Percentiles rank a stretch among this genome's conserved stretches.
Evolutionary conservation across 2,329 filamentous ascomycete species (phyloP).

Genomic region (Fusarium sulawesiense): DNA sequence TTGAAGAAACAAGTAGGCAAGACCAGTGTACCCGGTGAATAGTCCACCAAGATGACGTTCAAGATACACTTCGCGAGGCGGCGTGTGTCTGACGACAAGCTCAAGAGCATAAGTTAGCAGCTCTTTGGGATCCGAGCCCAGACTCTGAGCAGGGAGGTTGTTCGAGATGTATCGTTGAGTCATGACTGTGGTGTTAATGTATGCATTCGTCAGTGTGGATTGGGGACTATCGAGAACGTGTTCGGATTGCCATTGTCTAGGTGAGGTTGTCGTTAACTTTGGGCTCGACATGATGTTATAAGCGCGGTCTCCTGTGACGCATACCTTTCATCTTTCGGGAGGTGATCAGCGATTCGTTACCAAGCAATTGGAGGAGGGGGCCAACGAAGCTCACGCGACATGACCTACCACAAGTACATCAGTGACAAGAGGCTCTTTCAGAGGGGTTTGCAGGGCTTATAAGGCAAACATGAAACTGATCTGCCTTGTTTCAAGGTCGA

Average conservation of each 20-base stretch:
- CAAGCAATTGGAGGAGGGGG: constrained; percentile 32
- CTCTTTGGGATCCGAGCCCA: constrained; percentile 44
- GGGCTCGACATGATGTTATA: constrained; percentile 30
- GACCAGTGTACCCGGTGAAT: constrained; percentile 64
- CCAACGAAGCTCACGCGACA: constrained; percentile 32
- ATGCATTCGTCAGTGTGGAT: constrained; percentile 6
- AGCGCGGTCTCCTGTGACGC: constrained; percentile 31
- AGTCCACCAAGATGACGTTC: constrained; percentile 58
- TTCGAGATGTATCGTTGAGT: constrained; percentile 51
- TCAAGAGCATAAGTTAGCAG: constrained; percentile 52
- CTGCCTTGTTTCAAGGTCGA: constrained; percentile 22
- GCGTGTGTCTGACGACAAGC: constrained; percentile 51
- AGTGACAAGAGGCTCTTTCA: not conserved
- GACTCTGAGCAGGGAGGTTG: constrained; percentile 47
- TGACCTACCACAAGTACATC: constrained; percentile 23
- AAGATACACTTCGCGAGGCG: constrained; percentile 52
- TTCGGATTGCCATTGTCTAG: constrained; percentile 9
- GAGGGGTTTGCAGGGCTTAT: not conserved
- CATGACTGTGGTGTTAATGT: constrained; percentile 33
- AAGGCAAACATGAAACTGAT: constrained; percentile 1
- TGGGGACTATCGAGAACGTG: not conserved
- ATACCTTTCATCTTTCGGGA: constrained; percentile 35
- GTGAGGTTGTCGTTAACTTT: constrained; percentile 20
- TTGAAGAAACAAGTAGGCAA: constrained; percentile 66
- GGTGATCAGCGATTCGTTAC: constrained; percentile 34